phyloP scores from a whole-genome alignment of 1,139 yeast genomes.

The Entelexis paramagnoliae region DNA sequence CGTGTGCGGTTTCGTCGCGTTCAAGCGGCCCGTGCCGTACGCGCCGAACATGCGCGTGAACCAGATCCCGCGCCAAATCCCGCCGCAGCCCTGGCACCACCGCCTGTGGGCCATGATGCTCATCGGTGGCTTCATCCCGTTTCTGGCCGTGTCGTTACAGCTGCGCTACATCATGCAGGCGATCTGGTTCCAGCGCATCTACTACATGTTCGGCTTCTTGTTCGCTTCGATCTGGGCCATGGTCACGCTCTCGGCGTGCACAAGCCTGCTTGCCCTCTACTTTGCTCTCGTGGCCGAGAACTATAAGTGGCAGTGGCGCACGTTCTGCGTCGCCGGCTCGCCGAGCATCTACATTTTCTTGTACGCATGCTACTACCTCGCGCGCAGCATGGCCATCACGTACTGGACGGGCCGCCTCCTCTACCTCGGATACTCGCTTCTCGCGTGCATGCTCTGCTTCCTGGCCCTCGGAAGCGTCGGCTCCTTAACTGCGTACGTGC shows the following conservation, averaged over 20 bases:
- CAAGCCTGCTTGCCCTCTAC: constrained; percentile 71
- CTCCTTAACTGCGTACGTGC: constrained; percentile 59
- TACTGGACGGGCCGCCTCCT: constrained; percentile 69
- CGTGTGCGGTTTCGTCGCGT: constrained; percentile 67
- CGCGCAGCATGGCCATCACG: constrained; percentile 49
- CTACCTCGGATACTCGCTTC: constrained; percentile 74
- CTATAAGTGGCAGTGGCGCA: constrained; percentile 97
- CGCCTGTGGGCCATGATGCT: constrained; percentile 56
- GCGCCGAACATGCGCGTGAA: constrained; percentile 66
- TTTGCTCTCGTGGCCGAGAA: constrained; percentile 82
- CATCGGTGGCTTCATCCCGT: constrained; percentile 85
- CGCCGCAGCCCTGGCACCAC: constrained; percentile 79
- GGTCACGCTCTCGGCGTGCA: constrained; percentile 71
- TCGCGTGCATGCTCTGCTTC: constrained; percentile 63
- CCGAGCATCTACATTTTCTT: constrained; percentile 74
- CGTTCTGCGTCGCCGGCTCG: constrained; percentile 81
- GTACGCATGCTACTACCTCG: constrained; percentile 55
- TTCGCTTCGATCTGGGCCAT: constrained; percentile 77
- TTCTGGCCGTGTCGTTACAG: constrained; percentile 90
- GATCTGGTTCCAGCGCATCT: constrained; percentile 87
- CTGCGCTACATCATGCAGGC: constrained; percentile 81
- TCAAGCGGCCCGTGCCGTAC: constrained; percentile 49
- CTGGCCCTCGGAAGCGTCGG: constrained; percentile 85
- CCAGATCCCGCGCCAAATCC: constrained; percentile 94
- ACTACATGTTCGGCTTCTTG: constrained; percentile 95